Conservation (phyloP, 192 early-diverging fungal species). For the Coemansia sp. region DNA sequence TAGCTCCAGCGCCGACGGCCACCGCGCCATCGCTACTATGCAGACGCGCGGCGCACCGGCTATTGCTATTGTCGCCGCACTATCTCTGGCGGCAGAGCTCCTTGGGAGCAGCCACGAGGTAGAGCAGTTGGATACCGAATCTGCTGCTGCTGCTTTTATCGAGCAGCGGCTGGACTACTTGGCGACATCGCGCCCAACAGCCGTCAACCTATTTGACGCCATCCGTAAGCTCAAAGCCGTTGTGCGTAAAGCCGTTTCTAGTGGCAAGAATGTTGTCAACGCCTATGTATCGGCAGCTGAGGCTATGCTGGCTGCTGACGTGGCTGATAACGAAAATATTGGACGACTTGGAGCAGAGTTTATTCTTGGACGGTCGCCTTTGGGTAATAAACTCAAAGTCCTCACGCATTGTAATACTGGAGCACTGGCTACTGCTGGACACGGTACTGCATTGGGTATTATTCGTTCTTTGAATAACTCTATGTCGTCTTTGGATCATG, state of each 20-base stretch:
- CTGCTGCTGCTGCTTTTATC: slow-evolving; percentile 61
- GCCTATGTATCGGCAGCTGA: slow-evolving; percentile 78
- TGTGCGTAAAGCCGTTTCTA: slow-evolving; percentile 4
- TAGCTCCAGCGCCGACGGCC: slow-evolving; percentile 66
- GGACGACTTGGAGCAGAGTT: slow-evolving; percentile 75
- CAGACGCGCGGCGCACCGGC: slow-evolving; percentile 93
- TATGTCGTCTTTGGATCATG: slow-evolving; percentile 62
- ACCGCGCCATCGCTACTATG: slow-evolving; percentile 91
- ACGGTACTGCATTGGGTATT: slow-evolving; percentile 95
- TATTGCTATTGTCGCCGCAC: slow-evolving; percentile 95
- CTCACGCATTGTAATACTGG: slow-evolving; percentile 99
- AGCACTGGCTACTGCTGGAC: slow-evolving; percentile 78
- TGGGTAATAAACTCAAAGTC: slow-evolving; percentile 51
- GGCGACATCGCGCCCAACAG: slow-evolving; percentile 92
- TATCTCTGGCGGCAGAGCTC: slow-evolving; percentile 83
- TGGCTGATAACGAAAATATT: slow-evolving; percentile 87
- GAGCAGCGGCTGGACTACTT: slow-evolving; percentile 69
- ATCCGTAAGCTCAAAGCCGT: slow-evolving; percentile 51
- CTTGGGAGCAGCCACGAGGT: slow-evolving; percentile 8
- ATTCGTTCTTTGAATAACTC: slow-evolving; percentile 72
- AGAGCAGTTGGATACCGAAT: slow-evolving; percentile 12
- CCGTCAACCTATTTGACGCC: slow-evolving; percentile 95
- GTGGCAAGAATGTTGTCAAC: slow-evolving; percentile 53
- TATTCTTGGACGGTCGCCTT: neutral
- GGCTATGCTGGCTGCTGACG: slow-evolving; percentile 81